Evolutionary conservation across 2,329 filamentous ascomycete species (phyloP).

Genomic region (Arachnomyces sp.): DNA sequence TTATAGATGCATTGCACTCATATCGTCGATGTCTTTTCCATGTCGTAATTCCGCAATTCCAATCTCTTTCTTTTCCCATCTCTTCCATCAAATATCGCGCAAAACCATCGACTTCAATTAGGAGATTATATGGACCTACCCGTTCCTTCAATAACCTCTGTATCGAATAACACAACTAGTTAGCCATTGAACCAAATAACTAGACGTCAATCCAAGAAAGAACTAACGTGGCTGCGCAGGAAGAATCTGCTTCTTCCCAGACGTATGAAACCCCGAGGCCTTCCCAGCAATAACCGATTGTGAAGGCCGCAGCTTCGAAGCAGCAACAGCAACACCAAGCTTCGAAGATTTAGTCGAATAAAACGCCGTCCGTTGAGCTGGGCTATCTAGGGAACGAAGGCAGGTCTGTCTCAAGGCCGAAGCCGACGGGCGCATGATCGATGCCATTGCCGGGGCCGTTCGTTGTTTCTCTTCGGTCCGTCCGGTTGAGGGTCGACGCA

Average conservation of each 20-base stretch:
- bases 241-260: slow-evolving; percentile 65
- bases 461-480: too few species aligned
- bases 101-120: background rate
- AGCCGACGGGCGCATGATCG: slow-evolving; percentile 31
- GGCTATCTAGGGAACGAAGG: slow-evolving; percentile 25
- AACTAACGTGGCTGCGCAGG: slow-evolving; percentile 77
- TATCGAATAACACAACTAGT: slow-evolving; percentile 22
- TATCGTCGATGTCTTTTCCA: too few species aligned
- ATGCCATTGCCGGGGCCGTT: slow-evolving; percentile 25
- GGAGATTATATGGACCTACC: slow-evolving; percentile 45
- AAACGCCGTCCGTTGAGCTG: slow-evolving; percentile 15
- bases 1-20: too few species aligned
- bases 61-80: background rate
- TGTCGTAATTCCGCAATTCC: background rate
- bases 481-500: too few species aligned
- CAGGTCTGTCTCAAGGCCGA: slow-evolving; percentile 30
- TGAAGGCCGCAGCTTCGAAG: slow-evolving; percentile 10
- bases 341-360: slow-evolving; percentile 17
- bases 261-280: slow-evolving; percentile 80
- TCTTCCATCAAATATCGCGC: background rate
- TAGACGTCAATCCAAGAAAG: too few species aligned
- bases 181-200: slow-evolving; percentile 31
- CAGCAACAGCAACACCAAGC: slow-evolving; percentile 9
- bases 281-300: slow-evolving; percentile 35
- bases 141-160: slow-evolving; percentile 68